These are phyloP conservation scores for Trichoderma endophyticum DNA, from an alignment of 2,329 filamentous ascomycete species.

Conservation along the genomic window DNA sequence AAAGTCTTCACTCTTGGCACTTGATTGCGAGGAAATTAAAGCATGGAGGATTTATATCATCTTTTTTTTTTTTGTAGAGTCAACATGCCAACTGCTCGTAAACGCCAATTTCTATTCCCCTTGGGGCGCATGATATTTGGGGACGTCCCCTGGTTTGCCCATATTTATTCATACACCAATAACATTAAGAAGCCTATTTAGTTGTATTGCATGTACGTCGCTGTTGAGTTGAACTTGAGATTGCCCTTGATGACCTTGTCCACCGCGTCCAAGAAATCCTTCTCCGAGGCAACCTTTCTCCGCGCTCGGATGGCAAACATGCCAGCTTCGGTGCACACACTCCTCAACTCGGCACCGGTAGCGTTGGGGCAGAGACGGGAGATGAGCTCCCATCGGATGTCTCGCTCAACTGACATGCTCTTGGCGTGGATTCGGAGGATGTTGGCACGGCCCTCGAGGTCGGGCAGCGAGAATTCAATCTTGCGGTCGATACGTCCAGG, in stretches of 20 bases:
- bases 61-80: neutral
- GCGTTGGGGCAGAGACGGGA: constrained; percentile 95
- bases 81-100: neutral
- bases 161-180: constrained; percentile 34
- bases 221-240: constrained; percentile 98
- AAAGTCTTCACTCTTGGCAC: neutral
- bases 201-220: constrained; percentile 99
- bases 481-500: constrained; percentile 97
- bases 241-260: constrained; percentile 99
- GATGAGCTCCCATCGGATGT: constrained; percentile 98
- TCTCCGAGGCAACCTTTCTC: constrained; percentile 97
- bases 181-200: constrained; percentile 47
- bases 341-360: constrained; percentile 91
- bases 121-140: constrained; percentile 9
- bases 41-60: neutral
- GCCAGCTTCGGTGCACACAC: constrained; percentile 95
- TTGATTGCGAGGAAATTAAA: neutral
- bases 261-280: constrained; percentile 95
- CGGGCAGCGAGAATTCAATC: constrained; percentile 96
- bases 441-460: constrained; percentile 95
- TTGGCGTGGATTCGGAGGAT: constrained; percentile 98
- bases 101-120: constrained; percentile 20
- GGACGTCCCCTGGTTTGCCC: constrained; percentile 18
- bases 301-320: constrained; percentile 96
- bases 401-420: constrained; percentile 98